Evolutionary conservation across 768 basidiomycete species (phyloP).

Genomic region (Suillus weaverae): DNA sequence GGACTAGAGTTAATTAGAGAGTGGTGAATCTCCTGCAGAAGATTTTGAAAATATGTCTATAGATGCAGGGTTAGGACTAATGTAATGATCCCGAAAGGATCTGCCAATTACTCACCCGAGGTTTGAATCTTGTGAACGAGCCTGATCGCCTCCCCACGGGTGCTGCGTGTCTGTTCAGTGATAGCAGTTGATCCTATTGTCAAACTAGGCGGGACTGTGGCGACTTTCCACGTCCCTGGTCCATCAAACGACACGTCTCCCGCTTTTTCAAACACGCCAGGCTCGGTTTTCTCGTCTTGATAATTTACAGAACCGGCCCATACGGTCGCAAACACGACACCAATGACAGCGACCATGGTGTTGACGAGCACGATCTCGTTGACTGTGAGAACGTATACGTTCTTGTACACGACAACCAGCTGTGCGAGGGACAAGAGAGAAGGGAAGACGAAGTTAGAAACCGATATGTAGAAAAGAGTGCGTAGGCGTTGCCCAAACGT

Average conservation of each 20-base stretch:
- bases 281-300: not conserved
- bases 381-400: constrained; percentile 3
- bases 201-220: not conserved
- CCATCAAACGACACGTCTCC: not conserved
- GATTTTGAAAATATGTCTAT: not conserved
- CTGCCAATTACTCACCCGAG: not conserved
- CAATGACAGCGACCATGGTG: constrained; percentile 35
- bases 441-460: constrained; percentile 41
- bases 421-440: constrained; percentile 35
- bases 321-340: constrained; percentile 38
- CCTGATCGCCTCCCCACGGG: not conserved
- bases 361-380: constrained; percentile 21
- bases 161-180: not conserved
- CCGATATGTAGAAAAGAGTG: constrained; percentile 36
- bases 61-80: not conserved
- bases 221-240: constrained; percentile 2
- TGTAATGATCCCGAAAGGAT: not conserved
- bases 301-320: constrained; percentile 26
- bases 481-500: constrained; percentile 23
- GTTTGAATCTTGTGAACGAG: not conserved
- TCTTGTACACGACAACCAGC: constrained; percentile 17
- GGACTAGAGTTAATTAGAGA: not conserved
- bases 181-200: not conserved
- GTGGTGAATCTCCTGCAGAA: not conserved
- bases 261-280: not conserved